Base-by-base conservation (phyloP, 2,329 filamentous ascomycete species). In the Nannizziopsis barbatae region DNA sequence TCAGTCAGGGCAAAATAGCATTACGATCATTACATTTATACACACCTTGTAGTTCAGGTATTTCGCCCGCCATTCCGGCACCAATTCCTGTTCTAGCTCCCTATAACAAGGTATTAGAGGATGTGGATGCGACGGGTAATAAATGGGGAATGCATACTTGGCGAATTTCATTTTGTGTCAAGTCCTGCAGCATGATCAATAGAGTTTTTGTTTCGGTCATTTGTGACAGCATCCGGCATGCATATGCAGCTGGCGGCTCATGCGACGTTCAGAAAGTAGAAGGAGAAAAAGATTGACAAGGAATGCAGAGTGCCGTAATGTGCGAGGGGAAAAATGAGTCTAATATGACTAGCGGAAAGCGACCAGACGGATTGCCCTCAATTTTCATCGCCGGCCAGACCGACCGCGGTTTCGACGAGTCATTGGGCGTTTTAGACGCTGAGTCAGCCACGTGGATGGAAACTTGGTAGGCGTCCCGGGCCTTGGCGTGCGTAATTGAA, bases 51-150 rank as follows among this genome's bases (percentile, higher is more conserved):
- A 96, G 68, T 95, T 80, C 58, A 96, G 76, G 66, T 95, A 96
- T 67, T 95, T 94, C 65, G 82, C 77, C 60, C 85, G 80, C 90
- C 90, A 96, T 77, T 96, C 89, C 62, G 89, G 89, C 55, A 95
- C 87, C 47, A 88, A 77, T 59, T 93, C 85, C 61, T 84, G 79
- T 62, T 95, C 86, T 54, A 95, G 75, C 70, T 94, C 86, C 62
- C 76, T 80, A 52, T 8, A 52, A 49, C 46, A 44, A 44, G 36
- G 49, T 47, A 27, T 40, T 43, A 39, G 36, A 53, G 60, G 52
- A 58, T 53, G 50, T 49, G 47, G 22, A 50, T 52, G 46, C 37
- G 42, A 33, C 40, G 50, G 51, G 41, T 4, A 43, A 36, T 18
- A 10, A 3, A 37, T 37, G 17, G 42, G 17, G 1, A 3, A 22